These are phyloP conservation scores for Tetrahymena malaccensis DNA, from an alignment of 73 alveolate species.

Conservation along the genomic window DNA sequence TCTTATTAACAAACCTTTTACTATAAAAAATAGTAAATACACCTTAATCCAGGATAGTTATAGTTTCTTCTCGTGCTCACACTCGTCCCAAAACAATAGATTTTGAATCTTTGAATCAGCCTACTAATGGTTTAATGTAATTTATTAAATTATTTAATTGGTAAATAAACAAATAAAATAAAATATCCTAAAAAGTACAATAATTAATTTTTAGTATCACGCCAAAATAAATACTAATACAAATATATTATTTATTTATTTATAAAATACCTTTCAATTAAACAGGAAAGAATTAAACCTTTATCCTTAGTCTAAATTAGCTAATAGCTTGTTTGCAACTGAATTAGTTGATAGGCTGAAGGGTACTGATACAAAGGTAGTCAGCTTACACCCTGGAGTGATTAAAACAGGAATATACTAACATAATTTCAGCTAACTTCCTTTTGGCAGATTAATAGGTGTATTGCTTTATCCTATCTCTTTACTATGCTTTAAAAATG, in stretches of 20 bases:
- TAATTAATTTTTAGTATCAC: background rate
- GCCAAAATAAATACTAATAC: background rate
- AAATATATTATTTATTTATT: background rate
- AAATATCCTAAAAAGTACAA: background rate
- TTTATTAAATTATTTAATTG: conserved; percentile 14
- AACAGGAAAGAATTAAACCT: background rate
- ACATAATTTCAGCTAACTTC: background rate
- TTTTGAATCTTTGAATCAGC: background rate
- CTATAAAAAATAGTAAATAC: conserved; percentile 25
- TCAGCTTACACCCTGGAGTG: conserved; percentile 56
- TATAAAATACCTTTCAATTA: background rate
- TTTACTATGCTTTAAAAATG: background rate
- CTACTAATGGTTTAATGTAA: background rate
- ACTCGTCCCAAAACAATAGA: background rate
- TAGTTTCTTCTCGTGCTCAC: conserved; percentile 52
- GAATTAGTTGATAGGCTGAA: conserved; percentile 36
- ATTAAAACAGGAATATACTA: conserved; percentile 23
- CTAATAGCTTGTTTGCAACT: conserved; percentile 30
- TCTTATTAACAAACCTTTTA: conserved; percentile 38
- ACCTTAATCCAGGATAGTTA: conserved; percentile 45
- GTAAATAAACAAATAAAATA: background rate
- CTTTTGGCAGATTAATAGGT: background rate
- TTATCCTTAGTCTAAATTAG: conserved; percentile 9
- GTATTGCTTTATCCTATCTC: background rate
- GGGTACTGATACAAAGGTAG: conserved; percentile 41